These are phyloP conservation scores for Tetradesmus lagerheimii DNA, from an alignment of 139 green algal species.

Conservation along the genomic window DNA sequence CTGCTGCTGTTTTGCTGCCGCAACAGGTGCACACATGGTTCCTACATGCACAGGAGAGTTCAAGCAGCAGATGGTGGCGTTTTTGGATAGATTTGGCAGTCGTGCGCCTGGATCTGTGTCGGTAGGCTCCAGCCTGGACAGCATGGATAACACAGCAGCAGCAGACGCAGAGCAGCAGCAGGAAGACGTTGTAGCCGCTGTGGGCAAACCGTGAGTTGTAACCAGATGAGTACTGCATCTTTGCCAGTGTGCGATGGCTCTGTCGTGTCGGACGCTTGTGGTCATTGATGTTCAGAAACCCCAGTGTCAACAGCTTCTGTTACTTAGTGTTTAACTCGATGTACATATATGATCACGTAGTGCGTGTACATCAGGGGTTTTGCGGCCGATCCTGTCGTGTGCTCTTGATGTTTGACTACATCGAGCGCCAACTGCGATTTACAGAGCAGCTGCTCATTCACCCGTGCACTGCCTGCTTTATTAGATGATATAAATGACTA, in stretches of 20 bases:
- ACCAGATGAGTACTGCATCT: too few species aligned
- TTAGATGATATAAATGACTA: not conserved
- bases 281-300: too few species aligned
- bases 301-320: too few species aligned
- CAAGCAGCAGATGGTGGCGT: constrained; percentile 52
- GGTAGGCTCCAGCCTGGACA: constrained; percentile 8
- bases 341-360: not conserved
- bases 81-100: constrained; percentile 54
- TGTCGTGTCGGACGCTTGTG: too few species aligned
- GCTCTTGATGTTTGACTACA: not conserved
- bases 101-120: not conserved
- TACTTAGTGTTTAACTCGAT: too few species aligned
- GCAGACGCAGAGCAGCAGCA: not conserved
- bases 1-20: not conserved
- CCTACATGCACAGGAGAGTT: constrained; percentile 69
- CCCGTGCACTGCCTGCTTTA: not conserved
- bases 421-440: not conserved
- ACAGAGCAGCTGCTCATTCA: not conserved
- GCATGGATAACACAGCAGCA: not conserved
- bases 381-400: not conserved
- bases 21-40: constrained; percentile 66
- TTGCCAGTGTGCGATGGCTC: too few species aligned
- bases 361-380: not conserved
- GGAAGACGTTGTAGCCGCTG: constrained; percentile 17
- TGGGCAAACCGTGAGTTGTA: not conserved